Base-by-base conservation (phyloP, 139 green algal genomes). In the Chlamydomonas schloesseri region DNA sequence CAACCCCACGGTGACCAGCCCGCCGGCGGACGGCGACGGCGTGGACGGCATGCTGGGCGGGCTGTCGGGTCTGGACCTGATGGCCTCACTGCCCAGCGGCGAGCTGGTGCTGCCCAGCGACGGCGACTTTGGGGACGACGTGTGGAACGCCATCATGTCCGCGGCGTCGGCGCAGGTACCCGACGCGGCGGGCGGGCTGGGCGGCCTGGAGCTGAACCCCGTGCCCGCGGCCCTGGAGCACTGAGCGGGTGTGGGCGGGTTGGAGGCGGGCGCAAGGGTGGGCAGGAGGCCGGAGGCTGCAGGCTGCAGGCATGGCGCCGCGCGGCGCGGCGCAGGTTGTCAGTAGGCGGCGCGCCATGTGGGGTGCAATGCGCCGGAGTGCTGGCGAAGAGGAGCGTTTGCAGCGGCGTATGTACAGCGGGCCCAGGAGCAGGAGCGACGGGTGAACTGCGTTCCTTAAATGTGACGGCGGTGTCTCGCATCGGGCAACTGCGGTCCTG, bases 31-130 rank as follows among this genome's bases (percentile, higher is more conserved):
- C 64, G 29, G 29, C 29, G n/a, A 23, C 29, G 64, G 50, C 46
- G 78, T 67, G 6, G 78, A 84, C 64, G 78, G 74, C 46, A 65
- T 14, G 20, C 65, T 84, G 60, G 76, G 60, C 31, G 8, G 47
- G 37, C 60, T 37, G 34, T 29, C 72, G 42, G 57, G 47, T 18
- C 13, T 37, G 64, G 29, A 42, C 64, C 36, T 84, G 24, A 84
- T 84, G 78, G 13, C 60, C 64, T 67, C n/a, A 8, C 46, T 84
- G 29, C 78, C 26, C 29, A 67, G 42, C 14, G 78, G 78, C 5
- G 78, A 84, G 64, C 78, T 84, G 64, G 64, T 33, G 78, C 64
- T 84, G 42, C 75, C 75, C 23, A 18, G 26, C 11, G 78, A 84
- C 55, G 29, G 11, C 37, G 77, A 83, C 77, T 83, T 73, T 15